Evolutionary conservation across 2,329 filamentous ascomycete genomes (phyloP), one percentile per base, ranked within the genome.

Genomic region (Zymoseptoria brevis): DNA sequence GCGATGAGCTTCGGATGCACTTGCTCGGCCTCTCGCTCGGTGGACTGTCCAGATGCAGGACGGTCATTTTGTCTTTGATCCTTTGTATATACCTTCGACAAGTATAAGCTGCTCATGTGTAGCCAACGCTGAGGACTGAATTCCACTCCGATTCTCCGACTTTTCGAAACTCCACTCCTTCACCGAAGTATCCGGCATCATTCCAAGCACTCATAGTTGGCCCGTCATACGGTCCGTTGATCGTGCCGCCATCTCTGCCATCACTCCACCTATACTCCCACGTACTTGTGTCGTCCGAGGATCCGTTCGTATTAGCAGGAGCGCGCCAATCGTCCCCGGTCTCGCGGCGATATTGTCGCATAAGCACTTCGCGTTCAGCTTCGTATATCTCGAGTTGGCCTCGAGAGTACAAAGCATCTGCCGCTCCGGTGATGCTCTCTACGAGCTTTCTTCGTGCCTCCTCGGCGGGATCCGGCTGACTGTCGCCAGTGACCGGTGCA

Each of bases 191-290:
- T 2, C 94, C 94, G 22, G 90, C 90, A 62, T 89, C 85, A 66
- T 88, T 85, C 94, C 94, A 99, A 2, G 89, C 88, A 68, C 86
- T 84, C 94, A 99, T 97, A 45, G 87, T 93, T 4, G 81, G 73
- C 7, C 82, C 83, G 70, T 96, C 90, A 73, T 91, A 99, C 0
- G 94, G 93, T 0, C 94, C 94, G 73, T 99, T 90, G 59, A 83
- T 82, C 53, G 84, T 82, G 9, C 83, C 89, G 26, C 84, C 88
- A 69, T 96, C 93, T 49, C 91, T 82, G 19, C 89, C 90, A 72
- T 96, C 91, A 48, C 85, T 87, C 94, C 94, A 99, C 60, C 90
- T 83, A 73, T 90, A 99, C 74, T 97, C 89, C 92, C 93, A 99
- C 79, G 21, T 49, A 22, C 19, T 30, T 13, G 21, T n/a, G 51